A percentile compares a stretch with the other conserved stretches of the same genome.
phyloP scores from a whole-genome alignment of 805 yeast genomes.

The Metschnikowia borealis region DNA sequence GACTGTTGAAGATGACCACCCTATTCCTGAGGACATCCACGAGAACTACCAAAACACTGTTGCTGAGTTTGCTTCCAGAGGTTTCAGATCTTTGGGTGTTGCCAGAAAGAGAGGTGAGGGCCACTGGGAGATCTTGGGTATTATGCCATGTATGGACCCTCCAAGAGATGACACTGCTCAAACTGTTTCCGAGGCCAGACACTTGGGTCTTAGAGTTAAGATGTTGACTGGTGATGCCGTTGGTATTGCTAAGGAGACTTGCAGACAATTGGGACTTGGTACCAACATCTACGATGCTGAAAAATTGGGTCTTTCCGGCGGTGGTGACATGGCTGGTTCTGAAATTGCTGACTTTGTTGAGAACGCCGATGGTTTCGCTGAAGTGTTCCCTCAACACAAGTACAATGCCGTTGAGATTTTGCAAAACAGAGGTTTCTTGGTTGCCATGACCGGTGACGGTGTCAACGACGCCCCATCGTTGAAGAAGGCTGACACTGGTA shows the following conservation, averaged over 20 bases:
- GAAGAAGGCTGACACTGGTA: conserved; percentile 86
- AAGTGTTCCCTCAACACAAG: conserved; percentile 97
- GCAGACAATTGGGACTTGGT: conserved; percentile 96
- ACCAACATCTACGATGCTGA: conserved; percentile 96
- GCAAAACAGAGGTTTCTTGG: conserved; percentile 94
- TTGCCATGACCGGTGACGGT: conserved; percentile 99
- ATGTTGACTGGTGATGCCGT: conserved; percentile 99
- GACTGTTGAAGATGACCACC: conserved; percentile 96
- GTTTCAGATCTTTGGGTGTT: conserved; percentile 98
- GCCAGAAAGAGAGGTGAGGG: conserved; percentile 98
- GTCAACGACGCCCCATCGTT: conserved; percentile 97
- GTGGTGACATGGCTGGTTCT: conserved; percentile 94
- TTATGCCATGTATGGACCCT: conserved; percentile 98
- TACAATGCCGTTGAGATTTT: conserved; percentile 92
- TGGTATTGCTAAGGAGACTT: conserved; percentile 97
- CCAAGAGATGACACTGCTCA: conserved; percentile 98
- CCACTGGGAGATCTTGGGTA: conserved; percentile 96
- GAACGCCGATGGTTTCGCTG: conserved; percentile 97
- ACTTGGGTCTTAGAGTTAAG: conserved; percentile 90
- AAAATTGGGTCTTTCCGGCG: conserved; percentile 89
- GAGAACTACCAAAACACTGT: conserved; percentile 96
- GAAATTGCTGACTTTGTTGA: conserved; percentile 96
- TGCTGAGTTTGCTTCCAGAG: conserved; percentile 96
- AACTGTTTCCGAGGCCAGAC: conserved; percentile 87
- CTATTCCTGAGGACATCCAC: conserved; percentile 88